Base-by-base conservation (phyloP, 441 rosid genomes). In the Eugenia klotzschiana region DNA sequence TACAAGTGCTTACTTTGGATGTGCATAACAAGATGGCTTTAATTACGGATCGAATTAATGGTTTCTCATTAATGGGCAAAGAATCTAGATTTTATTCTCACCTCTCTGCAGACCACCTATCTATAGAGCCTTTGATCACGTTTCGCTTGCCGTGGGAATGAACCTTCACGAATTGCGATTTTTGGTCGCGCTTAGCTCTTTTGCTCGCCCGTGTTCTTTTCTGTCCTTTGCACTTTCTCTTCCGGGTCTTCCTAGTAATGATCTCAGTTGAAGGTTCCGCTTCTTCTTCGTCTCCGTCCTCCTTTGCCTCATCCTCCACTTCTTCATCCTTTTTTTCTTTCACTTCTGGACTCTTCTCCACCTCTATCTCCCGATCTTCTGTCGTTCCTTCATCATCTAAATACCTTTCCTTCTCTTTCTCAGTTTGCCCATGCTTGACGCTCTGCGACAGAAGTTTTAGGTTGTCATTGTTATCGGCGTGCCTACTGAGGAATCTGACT, bases 21-120 rank as follows among this genome's bases (percentile, higher is more conserved):
- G 56, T 53, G 57, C 26, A 54, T 54, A 18, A 53, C 25, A 33
- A 20, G 77, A 69, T 33, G 46, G 25, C 4, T 33, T 5, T 33
- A 9, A 69, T 33, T 11, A 69, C 77, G 20, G 77, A 9, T 69
- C 40, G 77, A 69, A 43, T 10, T 37, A n/a, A 22, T 43, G 13
- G 25, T 3, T 69, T 69, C 77, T 69, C 77, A 18, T 72, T 60
- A 52, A 29, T 79, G 80, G 29, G 51, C 80, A 14, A 37, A 5
- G 4, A 26, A 27, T 15, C 11, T 7, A 13, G 57, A 27, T 3
- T 55, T 7, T 56, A 25, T 82, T 80, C 43, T 84, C 82, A 96
- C 99, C 98, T 94, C 85, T 91, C 94, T 57, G 87, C 86, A 49
- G 95, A 92, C 99, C 98, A 97, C 89, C 99, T 91, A 23, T 90